Base-by-base conservation (phyloP, 2,329 filamentous ascomycete species). In the Claviceps maximensis region DNA sequence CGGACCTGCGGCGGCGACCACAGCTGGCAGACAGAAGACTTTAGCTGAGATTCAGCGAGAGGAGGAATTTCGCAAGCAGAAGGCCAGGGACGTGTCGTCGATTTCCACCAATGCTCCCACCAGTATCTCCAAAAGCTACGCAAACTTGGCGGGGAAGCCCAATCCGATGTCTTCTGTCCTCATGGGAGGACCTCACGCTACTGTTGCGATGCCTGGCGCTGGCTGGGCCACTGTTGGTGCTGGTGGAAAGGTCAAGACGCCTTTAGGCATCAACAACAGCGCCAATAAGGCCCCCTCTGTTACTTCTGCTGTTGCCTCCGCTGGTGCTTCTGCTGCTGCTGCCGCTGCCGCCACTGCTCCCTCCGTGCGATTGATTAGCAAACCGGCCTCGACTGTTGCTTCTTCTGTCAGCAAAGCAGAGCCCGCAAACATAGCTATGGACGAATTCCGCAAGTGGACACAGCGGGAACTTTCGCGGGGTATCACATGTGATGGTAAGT, bases 211-310 rank as follows among this genome's bases (percentile, higher is more conserved):
- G 61, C 69, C 50, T 12, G 50, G 47, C 19, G 58, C 58, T 6
- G 89, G 89, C 1, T 98, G 93, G 93, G 91, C 90, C 12, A 97
- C 90, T 0, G 91, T 98, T 42, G 93, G 93, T 48, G 89, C 91
- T 36, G 85, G 90, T 59, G 93, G 93, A 15, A 98, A 96, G 73
- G 80, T 87, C 49, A 97, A 95, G 74, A 73, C 80, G 29, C 86
- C 87, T 6, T 78, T 76, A 3, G 79, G 75, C 58, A 62, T 70
- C 13, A 63, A 65, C 19, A 69, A 59, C 53, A 63, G 65, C 19
- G 69, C 60, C 53, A 57, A 71, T 58, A 77, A 80, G 65, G 62
- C 60, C 41, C 54, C 63, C 6, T 56, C 72, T 4, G 64, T 74
- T 19, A 65, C 71, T 33, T 60, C 67, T 4, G 60, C 23, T 27